phyloP scores from a whole-genome alignment of 495 filamentous ascomycete genomes.

The Geoglossum glabrum region DNA sequence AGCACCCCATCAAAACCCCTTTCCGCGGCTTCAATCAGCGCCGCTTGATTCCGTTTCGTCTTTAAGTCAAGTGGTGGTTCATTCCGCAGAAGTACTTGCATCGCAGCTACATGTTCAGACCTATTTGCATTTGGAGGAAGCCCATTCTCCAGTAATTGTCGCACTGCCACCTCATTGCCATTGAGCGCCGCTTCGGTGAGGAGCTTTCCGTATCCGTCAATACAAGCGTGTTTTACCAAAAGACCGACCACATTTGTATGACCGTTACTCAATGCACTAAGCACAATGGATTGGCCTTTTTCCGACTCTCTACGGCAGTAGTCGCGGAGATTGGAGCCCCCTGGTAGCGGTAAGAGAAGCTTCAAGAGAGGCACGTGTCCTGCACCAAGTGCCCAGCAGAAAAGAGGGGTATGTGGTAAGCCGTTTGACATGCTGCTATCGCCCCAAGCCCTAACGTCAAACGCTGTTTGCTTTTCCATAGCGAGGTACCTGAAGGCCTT shows the following conservation, averaged over 20 bases:
- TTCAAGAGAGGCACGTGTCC: neutral
- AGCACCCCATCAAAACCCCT: neutral
- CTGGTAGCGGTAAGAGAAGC: neutral
- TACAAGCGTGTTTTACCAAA: neutral
- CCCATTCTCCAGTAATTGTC: neutral
- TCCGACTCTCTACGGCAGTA: neutral
- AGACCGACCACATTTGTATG: neutral
- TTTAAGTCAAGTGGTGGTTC: neutral
- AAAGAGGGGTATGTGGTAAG: neutral
- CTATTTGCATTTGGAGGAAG: neutral
- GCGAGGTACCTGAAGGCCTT: neutral
- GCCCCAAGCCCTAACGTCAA: neutral
- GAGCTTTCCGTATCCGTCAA: neutral
- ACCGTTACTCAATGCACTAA: neutral
- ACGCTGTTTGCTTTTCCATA: neutral
- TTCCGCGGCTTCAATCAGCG: neutral
- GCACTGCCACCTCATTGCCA: neutral
- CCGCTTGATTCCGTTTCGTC: neutral
- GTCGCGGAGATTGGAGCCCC: neutral
- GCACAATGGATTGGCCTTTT: neutral
- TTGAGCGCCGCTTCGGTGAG: neutral
- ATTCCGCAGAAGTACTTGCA: neutral
- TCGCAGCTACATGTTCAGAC: neutral
- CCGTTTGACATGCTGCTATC: neutral
- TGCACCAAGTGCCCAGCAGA: neutral